These are phyloP conservation scores for Penicillium expansum DNA, from an alignment of 2,329 filamentous ascomycete species.

Conservation along the genomic window DNA sequence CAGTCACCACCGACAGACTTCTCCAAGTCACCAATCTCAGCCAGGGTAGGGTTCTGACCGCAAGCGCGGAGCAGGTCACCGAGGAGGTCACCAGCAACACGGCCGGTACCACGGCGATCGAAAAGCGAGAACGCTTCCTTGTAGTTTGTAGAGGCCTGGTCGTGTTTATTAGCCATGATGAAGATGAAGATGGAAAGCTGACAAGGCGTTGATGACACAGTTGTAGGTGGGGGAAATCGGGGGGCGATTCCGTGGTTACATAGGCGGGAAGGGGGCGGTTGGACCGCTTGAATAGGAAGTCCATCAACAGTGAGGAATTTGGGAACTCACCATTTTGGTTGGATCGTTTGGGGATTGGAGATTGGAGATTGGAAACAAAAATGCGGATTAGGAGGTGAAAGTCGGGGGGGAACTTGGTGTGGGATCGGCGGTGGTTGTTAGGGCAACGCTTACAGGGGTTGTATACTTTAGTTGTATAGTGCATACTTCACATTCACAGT, in stretches of 20 bases:
- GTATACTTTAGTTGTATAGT: neutral
- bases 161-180: constrained; percentile 29
- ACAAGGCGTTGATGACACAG: neutral
- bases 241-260: constrained; percentile 3
- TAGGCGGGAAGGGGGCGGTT: constrained; percentile 2
- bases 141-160: constrained; percentile 87
- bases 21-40: constrained; percentile 90
- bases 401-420: constrained; percentile 8
- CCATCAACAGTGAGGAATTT: constrained; percentile 2
- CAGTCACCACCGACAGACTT: constrained; percentile 86
- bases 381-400: constrained; percentile 2
- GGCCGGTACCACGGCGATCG: constrained; percentile 97
- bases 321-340: constrained; percentile 6
- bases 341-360: neutral
- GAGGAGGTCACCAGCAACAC: constrained; percentile 79
- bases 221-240: neutral
- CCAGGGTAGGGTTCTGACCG: constrained; percentile 93
- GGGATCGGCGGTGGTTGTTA: constrained; percentile 23
- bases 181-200: neutral
- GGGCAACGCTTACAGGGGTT: constrained; percentile 17
- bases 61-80: constrained; percentile 94
- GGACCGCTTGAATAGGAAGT: constrained; percentile 3
- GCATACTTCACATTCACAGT: neutral
- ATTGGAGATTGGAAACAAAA: constrained; percentile 10
- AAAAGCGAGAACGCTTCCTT: constrained; percentile 99